Conservation (phyloP, 345 rosid genomes). For the Heritiera fomes region DNA sequence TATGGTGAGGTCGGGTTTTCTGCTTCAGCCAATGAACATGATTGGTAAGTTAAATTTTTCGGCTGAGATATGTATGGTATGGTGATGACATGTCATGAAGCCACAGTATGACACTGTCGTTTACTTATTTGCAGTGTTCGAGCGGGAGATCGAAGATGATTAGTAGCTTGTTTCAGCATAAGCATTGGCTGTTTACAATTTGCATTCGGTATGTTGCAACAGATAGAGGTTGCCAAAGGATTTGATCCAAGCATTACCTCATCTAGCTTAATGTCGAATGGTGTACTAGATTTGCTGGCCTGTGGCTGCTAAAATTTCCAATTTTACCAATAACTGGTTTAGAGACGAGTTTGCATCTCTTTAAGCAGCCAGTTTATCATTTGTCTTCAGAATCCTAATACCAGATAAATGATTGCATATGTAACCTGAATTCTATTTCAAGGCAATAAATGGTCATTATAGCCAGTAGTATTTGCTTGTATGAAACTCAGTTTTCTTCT, state of each 20-base stretch:
- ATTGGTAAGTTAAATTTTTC: not conserved
- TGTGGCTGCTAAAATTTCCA: not conserved
- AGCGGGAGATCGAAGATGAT: conserved; percentile 12
- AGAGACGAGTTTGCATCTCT: not conserved
- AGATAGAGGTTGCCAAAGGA: not conserved
- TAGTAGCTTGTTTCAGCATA: not conserved
- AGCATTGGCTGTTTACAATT: not conserved
- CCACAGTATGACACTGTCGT: not conserved
- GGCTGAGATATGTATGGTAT: not conserved
- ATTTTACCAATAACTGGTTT: not conserved
- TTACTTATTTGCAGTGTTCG: not conserved
- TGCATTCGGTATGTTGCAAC: not conserved
- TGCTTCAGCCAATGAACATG: not conserved
- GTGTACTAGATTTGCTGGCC: not conserved
- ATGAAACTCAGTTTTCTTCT: too few relatives aligned
- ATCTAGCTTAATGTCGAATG: too few relatives aligned
- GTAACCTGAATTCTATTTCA: not conserved
- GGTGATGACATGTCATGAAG: not conserved
- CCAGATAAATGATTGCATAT: not conserved
- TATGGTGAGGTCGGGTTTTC: not conserved
- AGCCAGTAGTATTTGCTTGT: not conserved
- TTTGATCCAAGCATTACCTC: not conserved
- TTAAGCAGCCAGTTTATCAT: not conserved
- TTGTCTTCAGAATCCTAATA: not conserved
- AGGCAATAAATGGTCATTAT: not conserved